Conservation (phyloP, 306 rosid species). For the Ceratonia siliqua region DNA sequence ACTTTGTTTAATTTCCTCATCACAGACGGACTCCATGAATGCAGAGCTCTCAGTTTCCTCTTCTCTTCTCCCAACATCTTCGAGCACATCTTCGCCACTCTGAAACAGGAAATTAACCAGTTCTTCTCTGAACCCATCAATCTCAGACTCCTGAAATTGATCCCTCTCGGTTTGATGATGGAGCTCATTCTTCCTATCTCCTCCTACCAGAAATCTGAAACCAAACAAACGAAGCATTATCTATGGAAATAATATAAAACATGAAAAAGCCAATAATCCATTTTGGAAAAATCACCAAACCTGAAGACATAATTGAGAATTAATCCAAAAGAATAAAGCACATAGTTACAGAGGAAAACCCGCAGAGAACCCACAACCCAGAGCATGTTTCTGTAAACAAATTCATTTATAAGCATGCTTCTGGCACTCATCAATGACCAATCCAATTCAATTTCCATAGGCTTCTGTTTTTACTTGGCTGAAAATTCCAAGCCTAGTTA, state of each 20-base stretch:
- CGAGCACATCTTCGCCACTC: conserved; percentile 12
- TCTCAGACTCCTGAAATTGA: conserved; percentile 15
- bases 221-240: background rate
- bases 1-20: background rate
- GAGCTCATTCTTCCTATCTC: conserved; percentile 21
- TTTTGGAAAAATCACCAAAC: conserved; percentile 37
- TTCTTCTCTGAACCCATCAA: conserved; percentile 43
- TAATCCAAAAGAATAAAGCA: conserved; percentile 44
- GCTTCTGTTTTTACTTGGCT: background rate
- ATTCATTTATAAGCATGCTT: conserved; percentile 40
- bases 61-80: background rate
- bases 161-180: conserved; percentile 5
- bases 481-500: conserved; percentile 33
- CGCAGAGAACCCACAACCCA: conserved; percentile 42
- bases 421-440: conserved; percentile 41
- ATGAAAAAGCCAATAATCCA: background rate
- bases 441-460: conserved; percentile 26
- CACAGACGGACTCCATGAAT: background rate
- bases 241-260: background rate
- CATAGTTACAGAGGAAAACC: conserved; percentile 38
- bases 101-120: conserved; percentile 33
- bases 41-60: conserved; percentile 22
- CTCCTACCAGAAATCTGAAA: conserved; percentile 51
- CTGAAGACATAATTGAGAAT: conserved; percentile 45
- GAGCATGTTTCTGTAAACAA: conserved; percentile 46